Evolutionary conservation across 2,329 filamentous ascomycete species (phyloP).

Genomic region (Penicillium sp.): DNA sequence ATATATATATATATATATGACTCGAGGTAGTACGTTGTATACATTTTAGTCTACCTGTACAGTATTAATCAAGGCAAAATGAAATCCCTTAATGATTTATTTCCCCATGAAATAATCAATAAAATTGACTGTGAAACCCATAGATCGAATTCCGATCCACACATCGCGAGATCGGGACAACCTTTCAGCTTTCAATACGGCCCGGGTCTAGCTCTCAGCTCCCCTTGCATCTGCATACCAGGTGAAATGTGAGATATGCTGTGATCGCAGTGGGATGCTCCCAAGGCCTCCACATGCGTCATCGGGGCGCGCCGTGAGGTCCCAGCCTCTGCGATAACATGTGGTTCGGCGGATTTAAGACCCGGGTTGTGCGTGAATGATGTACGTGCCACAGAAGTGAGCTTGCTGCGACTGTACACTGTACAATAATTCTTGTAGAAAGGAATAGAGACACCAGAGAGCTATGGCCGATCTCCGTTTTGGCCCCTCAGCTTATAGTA

Average conservation of each 20-base stretch:
- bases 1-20: neutral
- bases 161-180: constrained; percentile 17
- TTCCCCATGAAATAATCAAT: neutral
- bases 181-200: constrained; percentile 17
- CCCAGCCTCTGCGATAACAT: constrained; percentile 7
- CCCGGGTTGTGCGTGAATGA: neutral
- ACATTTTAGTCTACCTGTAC: neutral
- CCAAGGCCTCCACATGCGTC: constrained; percentile 23
- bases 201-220: constrained; percentile 15
- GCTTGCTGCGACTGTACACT: neutral
- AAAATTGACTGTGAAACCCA: constrained; percentile 4
- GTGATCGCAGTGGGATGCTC: constrained; percentile 3
- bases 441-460: neutral
- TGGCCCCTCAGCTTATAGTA: neutral
- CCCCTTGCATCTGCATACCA: constrained; percentile 27
- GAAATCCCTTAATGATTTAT: neutral
- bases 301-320: constrained; percentile 15
- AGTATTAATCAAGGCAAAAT: neutral
- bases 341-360: constrained; percentile 20
- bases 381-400: constrained; percentile 10
- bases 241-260: constrained; percentile 5
- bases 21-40: neutral
- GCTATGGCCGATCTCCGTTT: constrained; percentile 1
- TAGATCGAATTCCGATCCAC: constrained; percentile 20
- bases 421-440: neutral